Conservation (phyloP, 1,284 basidiomycete species). For the Ganoderma multipileum region DNA sequence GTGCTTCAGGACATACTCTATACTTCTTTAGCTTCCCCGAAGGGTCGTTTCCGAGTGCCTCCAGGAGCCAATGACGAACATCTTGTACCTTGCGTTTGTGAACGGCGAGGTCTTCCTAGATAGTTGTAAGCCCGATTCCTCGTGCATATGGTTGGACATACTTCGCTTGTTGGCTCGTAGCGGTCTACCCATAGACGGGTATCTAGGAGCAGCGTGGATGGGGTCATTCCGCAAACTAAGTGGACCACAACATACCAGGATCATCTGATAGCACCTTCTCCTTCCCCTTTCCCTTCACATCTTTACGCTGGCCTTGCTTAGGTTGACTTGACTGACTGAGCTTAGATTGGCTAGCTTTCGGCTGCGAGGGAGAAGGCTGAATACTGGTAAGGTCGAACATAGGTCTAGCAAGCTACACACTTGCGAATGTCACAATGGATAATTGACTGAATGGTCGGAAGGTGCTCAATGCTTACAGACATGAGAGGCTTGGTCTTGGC, state of each 20-base stretch:
- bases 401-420: conserved; percentile 43
- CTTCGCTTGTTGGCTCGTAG: conserved; percentile 74
- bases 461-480: conserved; percentile 18
- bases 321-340: background rate
- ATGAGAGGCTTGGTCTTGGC: conserved; percentile 25
- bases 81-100: conserved; percentile 89
- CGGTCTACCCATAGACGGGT: conserved; percentile 79
- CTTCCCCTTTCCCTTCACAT: conserved; percentile 56
- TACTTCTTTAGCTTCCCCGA: conserved; percentile 77
- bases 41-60: conserved; percentile 79
- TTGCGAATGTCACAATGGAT: conserved; percentile 18
- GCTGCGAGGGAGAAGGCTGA: conserved; percentile 12
- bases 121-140: background rate
- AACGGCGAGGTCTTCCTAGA: conserved; percentile 83
- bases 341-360: background rate
- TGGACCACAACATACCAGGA: background rate
- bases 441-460: background rate
- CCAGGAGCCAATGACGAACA: conserved; percentile 85
- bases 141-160: conserved; percentile 37
- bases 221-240: background rate
- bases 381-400: conserved; percentile 41
- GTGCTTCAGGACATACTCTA: conserved; percentile 58
- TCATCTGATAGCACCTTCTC: conserved; percentile 38
- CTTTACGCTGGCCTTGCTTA: conserved; percentile 22
- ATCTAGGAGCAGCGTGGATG: conserved; percentile 49